These are phyloP conservation scores for Meredithiella fracta DNA, from an alignment of 2,329 filamentous ascomycete genomes.

Conservation along the genomic window DNA sequence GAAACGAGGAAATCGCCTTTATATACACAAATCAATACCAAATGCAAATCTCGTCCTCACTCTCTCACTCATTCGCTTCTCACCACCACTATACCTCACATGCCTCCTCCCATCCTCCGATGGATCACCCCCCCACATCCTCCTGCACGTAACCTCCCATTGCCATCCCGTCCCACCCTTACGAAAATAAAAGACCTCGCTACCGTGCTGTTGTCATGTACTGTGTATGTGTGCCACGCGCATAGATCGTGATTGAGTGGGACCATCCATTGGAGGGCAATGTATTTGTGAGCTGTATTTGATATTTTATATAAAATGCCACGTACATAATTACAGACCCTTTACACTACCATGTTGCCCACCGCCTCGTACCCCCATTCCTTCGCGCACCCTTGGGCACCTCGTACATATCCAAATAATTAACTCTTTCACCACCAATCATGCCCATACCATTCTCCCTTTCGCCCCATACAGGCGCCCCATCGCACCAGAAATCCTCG, in stretches of 20 bases:
- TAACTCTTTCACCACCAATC: slow-evolving; percentile 61
- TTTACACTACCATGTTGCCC: slow-evolving; percentile 27
- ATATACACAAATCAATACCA: too few relatives aligned
- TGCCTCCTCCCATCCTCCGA: neutral
- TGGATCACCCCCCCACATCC: neutral
- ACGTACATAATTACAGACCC: neutral
- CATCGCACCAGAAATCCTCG: slow-evolving; percentile 91
- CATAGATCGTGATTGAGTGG: too few relatives aligned
- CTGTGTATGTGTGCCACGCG: too few relatives aligned
- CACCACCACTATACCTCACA: neutral
- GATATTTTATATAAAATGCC: neutral
- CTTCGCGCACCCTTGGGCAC: slow-evolving; percentile 43
- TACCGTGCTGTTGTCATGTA: too few relatives aligned
- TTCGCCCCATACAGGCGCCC: slow-evolving; percentile 61
- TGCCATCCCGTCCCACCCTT: too few relatives aligned
- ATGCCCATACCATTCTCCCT: slow-evolving; percentile 58
- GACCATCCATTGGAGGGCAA: too few relatives aligned
- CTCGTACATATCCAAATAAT: slow-evolving; percentile 85
- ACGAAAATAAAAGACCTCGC: too few relatives aligned
- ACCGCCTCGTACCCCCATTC: slow-evolving; percentile 46
- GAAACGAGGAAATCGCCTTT: too few relatives aligned
- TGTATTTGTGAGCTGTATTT: too few relatives aligned
- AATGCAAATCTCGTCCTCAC: too few relatives aligned
- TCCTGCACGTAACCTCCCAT: too few relatives aligned
- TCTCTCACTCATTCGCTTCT: neutral